These are phyloP conservation scores for Silene uniflora DNA, from an alignment of 148 eudicot species.

Conservation along the genomic window DNA sequence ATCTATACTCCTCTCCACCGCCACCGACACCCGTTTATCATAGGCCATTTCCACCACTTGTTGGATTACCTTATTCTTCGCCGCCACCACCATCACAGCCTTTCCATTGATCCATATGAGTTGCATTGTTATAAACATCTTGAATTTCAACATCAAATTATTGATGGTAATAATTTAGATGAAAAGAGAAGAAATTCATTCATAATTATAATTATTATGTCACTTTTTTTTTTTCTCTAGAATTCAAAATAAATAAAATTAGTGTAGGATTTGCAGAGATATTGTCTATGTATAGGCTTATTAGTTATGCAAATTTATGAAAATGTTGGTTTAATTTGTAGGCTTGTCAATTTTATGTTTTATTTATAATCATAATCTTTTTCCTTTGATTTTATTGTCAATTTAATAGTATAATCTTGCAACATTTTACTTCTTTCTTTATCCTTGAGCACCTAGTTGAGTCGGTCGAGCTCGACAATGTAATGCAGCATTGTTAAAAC, in stretches of 20 bases:
- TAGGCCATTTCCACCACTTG: constrained; percentile 57
- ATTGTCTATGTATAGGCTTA: not conserved
- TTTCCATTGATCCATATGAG: constrained; percentile 74
- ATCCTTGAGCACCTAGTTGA: no score
- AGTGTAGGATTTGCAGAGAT: not conserved
- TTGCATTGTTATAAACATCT: constrained; percentile 39
- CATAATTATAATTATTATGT: no score
- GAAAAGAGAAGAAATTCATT: no score
- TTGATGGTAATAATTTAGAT: not conserved
- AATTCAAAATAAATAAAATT: no score
- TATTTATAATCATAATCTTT: constrained; percentile 24
- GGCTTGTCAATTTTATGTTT: constrained; percentile 2
- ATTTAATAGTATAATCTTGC: constrained; percentile 31
- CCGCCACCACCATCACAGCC: constrained; percentile 69
- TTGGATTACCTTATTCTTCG: constrained; percentile 23
- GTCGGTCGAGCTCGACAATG: no score
- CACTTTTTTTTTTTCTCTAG: no score
- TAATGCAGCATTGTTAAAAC: no score
- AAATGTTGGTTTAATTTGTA: not conserved
- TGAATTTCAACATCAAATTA: no score
- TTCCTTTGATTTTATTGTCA: constrained; percentile 25
- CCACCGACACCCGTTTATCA: constrained; percentile 48
- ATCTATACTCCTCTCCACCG: constrained; percentile 18
- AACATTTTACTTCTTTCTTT: no score
- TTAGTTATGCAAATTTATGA: not conserved